phyloP scores from a whole-genome alignment of 768 basidiomycete genomes.

The Tylopilus felleus region DNA sequence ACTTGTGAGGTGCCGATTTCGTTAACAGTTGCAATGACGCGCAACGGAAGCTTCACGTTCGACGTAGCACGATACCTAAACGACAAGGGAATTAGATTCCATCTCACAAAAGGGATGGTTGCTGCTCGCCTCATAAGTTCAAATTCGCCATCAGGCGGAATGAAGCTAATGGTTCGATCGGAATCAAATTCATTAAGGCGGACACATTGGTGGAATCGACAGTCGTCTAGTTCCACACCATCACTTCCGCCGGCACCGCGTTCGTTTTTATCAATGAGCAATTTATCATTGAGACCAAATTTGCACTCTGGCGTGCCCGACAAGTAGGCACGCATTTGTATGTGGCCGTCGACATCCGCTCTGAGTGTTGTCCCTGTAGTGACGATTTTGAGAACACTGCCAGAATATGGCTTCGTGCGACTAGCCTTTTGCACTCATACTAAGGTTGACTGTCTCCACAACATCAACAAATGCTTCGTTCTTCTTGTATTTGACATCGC shows the following conservation, averaged over 20 bases:
- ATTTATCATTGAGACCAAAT: constrained; percentile 97
- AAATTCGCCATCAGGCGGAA: constrained; percentile 98
- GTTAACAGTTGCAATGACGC: constrained; percentile 84
- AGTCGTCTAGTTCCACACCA: constrained; percentile 95
- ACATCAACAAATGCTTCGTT: constrained; percentile 99
- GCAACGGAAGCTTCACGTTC: constrained; percentile 92
- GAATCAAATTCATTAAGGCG: constrained; percentile 93
- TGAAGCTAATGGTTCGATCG: constrained; percentile 90
- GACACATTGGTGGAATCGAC: constrained; percentile 98
- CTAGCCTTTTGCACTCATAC: constrained; percentile 92
- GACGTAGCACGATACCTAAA: constrained; percentile 90
- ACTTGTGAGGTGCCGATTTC: constrained; percentile 93
- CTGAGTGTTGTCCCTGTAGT: constrained; percentile 77
- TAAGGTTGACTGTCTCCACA: constrained; percentile 92
- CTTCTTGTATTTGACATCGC: constrained; percentile 98
- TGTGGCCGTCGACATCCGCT: constrained; percentile 98
- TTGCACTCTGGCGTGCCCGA: constrained; percentile 98
- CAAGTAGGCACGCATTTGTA: constrained; percentile 96
- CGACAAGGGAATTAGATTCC: neutral
- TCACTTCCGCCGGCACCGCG: constrained; percentile 52
- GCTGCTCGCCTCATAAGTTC: constrained; percentile 86
- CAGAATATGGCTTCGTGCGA: neutral
- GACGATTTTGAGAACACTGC: neutral
- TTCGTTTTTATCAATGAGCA: constrained; percentile 85
- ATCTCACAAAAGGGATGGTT: neutral